A percentile compares a stretch with the other conserved stretches of the same genome.
phyloP scores from a whole-genome alignment of 345 rosid species.

The Firmiana major region DNA sequence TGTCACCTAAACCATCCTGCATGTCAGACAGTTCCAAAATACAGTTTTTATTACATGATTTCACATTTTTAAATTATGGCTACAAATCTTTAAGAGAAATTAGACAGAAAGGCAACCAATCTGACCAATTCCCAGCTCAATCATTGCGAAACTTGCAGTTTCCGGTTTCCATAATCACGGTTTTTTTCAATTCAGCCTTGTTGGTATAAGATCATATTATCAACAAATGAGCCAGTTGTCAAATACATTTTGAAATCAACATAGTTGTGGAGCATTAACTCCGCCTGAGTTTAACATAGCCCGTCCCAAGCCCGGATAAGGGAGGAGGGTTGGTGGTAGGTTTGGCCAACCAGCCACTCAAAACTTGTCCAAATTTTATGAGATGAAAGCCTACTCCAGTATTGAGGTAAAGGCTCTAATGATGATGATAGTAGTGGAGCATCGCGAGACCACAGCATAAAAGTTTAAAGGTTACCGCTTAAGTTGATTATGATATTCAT shows the following conservation, averaged over 20 bases:
- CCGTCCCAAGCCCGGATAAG: too few species aligned
- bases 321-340: too few species aligned
- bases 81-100: neutral
- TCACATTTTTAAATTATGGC: neutral
- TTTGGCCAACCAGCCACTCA: too few species aligned
- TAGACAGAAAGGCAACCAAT: neutral
- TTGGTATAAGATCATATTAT: neutral
- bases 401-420: too few species aligned
- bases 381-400: too few species aligned
- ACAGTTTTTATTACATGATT: neutral
- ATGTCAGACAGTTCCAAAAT: slow-evolving; percentile 16
- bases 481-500: neutral
- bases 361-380: too few species aligned
- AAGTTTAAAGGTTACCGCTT: neutral
- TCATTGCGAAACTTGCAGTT: neutral
- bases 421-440: neutral
- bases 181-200: neutral
- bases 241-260: slow-evolving; percentile 1
- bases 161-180: neutral
- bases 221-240: neutral
- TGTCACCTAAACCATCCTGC: slow-evolving; percentile 99
- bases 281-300: too few species aligned
- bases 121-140: neutral
- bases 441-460: neutral
- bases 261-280: neutral